Evolutionary conservation across 2,329 filamentous ascomycete species (phyloP).

Genomic region (Cordyceps javanica): DNA sequence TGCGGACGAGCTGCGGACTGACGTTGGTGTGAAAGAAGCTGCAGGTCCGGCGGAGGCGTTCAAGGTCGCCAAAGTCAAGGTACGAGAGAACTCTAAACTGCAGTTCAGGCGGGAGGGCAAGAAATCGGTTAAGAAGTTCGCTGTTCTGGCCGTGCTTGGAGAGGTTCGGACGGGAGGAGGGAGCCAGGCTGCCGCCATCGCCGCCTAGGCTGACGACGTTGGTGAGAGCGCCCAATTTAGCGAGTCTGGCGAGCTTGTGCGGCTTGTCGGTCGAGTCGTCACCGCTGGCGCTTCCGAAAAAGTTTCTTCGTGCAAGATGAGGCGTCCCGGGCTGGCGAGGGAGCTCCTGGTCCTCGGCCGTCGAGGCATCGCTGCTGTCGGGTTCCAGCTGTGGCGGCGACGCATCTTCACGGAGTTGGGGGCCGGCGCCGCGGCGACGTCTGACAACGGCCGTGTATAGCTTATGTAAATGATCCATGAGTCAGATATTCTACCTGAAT

Average conservation of each 20-base stretch:
- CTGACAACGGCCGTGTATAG: background rate
- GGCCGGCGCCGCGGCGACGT: background rate
- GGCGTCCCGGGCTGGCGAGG: background rate
- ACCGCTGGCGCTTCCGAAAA: background rate
- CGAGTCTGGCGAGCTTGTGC: background rate
- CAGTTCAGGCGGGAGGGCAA: conserved; percentile 35
- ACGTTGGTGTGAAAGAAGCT: conserved; percentile 30
- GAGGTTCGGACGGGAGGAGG: background rate
- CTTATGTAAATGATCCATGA: background rate
- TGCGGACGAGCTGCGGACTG: conserved; percentile 28
- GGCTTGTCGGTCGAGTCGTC: background rate
- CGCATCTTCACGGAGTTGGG: background rate
- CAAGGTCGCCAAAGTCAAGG: conserved; percentile 37
- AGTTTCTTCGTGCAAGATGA: background rate
- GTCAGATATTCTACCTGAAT: background rate
- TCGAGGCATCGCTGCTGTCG: background rate
- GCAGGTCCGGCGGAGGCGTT: conserved; percentile 36
- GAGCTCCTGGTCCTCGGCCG: background rate
- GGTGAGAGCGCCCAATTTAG: background rate
- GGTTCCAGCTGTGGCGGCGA: background rate
- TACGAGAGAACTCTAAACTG: conserved; percentile 34
- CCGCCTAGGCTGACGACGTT: background rate
- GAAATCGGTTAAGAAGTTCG: conserved; percentile 18
- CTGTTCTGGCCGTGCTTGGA: background rate
- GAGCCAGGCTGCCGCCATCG: background rate